A percentile compares a stretch with the other conserved stretches of the same genome.
Conservation (phyloP, 306 rosid species). For the Fagus crenata region DNA sequence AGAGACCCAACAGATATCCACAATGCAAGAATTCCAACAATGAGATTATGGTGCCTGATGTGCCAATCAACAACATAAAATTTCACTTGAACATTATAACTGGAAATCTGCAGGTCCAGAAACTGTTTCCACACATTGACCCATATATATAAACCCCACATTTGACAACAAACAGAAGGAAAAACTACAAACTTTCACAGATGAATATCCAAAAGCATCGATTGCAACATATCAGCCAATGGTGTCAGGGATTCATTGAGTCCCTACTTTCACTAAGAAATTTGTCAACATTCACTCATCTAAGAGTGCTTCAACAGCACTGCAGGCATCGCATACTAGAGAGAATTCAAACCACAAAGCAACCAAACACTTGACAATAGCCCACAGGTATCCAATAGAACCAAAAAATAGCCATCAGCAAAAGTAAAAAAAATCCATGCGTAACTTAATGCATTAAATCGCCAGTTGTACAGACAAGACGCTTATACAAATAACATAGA, state of each 20-base stretch:
- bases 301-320: slow-evolving; percentile 1
- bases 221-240: not conserved
- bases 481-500: not conserved
- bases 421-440: not conserved
- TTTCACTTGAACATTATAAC: not conserved
- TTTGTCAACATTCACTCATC: not conserved
- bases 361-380: not conserved
- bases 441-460: not conserved
- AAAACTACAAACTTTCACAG: not conserved
- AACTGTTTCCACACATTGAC: not conserved
- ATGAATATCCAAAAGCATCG: not conserved
- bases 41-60: not conserved
- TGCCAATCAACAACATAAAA: not conserved
- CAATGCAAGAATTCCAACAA: not conserved
- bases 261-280: not conserved
- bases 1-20: slow-evolving; percentile 3
- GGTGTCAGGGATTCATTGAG: not conserved
- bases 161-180: not conserved
- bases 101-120: not conserved
- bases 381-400: not conserved
- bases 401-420: not conserved
- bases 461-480: not conserved
- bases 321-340: not conserved
- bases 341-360: not conserved
- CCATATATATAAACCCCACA: not conserved